Evolutionary conservation across 202 grass and related monocot genomes (phyloP), one percentile per base, ranked within the genome.

Genomic region (Zizania palustris): DNA sequence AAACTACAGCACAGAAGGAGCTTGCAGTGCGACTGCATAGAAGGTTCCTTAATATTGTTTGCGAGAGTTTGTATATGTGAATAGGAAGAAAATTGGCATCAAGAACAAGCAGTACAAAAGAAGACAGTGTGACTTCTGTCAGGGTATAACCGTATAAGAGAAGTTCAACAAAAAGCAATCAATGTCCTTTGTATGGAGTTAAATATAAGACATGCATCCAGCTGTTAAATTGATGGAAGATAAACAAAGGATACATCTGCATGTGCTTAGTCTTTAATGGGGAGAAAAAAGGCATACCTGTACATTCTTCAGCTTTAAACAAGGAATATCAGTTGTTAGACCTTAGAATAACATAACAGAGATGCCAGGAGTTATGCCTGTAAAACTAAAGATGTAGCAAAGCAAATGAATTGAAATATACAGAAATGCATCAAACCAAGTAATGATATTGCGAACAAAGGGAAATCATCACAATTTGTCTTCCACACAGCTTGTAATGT

Each of bases 61-160:
- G 21, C n/a, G 22, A 85, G 42, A 77, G 77, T 33, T 46, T 22
- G 5, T 20, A 41, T 71, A 58, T 22, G 41, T 3, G 7, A 55
- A 46, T 81, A 66, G 65, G 37, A 50, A 76, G 63, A 80, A 80
- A 60, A 76, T 14, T 75, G 40, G 57, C 4, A 76, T 71, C 42
- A 60, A 76, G 57, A 65, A 60, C 67, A 35, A 51, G 61, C 18
- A 28, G 20, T 48, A 55, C 50, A 54, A 65, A 74, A 22, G 64
- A 82, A 9, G 45, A 81, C 54, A 10, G 61, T 80, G 72, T 81
- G 39, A 61, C 53, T 85, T 81, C 72, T 67, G 60, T 80, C 72
- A 72, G 82, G 67, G 86, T 77, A 35, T n/a, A n/a, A n/a, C n/a
- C n/a, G n/a, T n/a, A n/a, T 49, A 81, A 81, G 81, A 84, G 84